Base-by-base conservation (phyloP, 441 rosid species). In the Brassica hybrid region DNA sequence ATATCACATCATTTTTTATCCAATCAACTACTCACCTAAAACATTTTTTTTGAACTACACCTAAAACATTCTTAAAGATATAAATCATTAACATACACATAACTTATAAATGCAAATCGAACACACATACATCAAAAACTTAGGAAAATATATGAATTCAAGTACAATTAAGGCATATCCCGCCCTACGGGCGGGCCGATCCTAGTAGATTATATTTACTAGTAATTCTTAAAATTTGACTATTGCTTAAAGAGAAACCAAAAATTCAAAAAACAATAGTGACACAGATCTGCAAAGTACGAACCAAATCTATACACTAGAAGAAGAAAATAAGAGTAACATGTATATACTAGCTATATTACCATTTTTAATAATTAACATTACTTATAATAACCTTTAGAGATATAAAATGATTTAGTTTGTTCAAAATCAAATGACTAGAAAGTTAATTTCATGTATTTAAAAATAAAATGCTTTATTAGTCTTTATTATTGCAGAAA, bases 401-500 rank as follows among this genome's bases (percentile, higher is more conserved):
- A 8, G 58, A 59, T 59, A 25, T 27, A 25, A 60, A 58, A 2
- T 75, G 34, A 19, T 58, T 10, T 43, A 61, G 5, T 7, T 76
- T 45, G 2, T 45, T 45, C 54, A 45, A 14, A 69, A 69, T 52
- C 62, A 75, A 45, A 45, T 45, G n/a, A 13, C 18, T 67, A 76
- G 58, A 74, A 76, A 36, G 43, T 19, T 69, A 69, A 19, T 61
- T 69, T 62, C 41, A 0, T 69, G 57, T 61, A 67, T 43, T 21
- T 21, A 21, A 21, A 19, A 21, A 50, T 9, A 61, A 61, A 64
- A 76, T 70, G 71, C 0, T 71, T 71, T 30, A 66, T 72, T 77
- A 72, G 64, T 66, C 81, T 66, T 59, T 48, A 60, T 67, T 19
- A 72, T 78, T 72, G 77, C 25, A 60, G 64, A 78, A 66, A 78